Evolutionary conservation across 177 flowering plant species (phyloP).

Genomic region (Tripterygium wilfordii): DNA sequence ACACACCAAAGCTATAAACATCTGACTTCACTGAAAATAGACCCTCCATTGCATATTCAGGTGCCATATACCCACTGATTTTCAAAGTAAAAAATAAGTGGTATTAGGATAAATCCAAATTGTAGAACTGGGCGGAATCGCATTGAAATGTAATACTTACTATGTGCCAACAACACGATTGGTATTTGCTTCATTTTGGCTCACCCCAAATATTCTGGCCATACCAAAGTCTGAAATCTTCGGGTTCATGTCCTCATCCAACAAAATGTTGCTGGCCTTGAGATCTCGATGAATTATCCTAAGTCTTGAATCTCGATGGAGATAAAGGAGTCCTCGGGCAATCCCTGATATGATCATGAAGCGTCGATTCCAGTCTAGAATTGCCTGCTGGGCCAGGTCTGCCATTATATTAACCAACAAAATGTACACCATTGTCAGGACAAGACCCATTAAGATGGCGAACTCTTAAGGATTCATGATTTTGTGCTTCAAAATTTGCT

Average conservation of each 20-base stretch:
- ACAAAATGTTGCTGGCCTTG: conserved; percentile 26
- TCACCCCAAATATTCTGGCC: conserved; percentile 25
- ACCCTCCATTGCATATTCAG: conserved; percentile 24
- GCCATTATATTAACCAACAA: too few relatives aligned
- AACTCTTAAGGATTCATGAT: too few relatives aligned
- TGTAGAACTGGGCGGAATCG: neutral
- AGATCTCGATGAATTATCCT: conserved; percentile 22
- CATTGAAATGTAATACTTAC: conserved; percentile 10
- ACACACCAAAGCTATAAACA: conserved; percentile 23
- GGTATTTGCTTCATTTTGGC: conserved; percentile 9
- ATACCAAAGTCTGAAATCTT: conserved; percentile 44
- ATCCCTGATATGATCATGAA: conserved; percentile 18
- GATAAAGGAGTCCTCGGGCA: conserved; percentile 23
- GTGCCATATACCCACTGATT: conserved; percentile 23
- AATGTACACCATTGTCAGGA: too few relatives aligned
- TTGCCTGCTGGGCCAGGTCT: neutral
- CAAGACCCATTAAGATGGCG: too few relatives aligned
- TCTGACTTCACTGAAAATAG: conserved; percentile 22
- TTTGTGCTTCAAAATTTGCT: too few relatives aligned
- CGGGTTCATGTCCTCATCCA: conserved; percentile 36
- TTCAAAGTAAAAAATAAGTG: neutral
- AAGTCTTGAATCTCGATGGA: conserved; percentile 23
- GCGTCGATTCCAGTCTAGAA: conserved; percentile 9
- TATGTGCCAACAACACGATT: conserved; percentile 18
- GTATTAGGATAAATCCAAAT: neutral